Evolutionary conservation across 1,284 basidiomycete genomes (phyloP).

Genomic region (Chalciporus sp.): DNA sequence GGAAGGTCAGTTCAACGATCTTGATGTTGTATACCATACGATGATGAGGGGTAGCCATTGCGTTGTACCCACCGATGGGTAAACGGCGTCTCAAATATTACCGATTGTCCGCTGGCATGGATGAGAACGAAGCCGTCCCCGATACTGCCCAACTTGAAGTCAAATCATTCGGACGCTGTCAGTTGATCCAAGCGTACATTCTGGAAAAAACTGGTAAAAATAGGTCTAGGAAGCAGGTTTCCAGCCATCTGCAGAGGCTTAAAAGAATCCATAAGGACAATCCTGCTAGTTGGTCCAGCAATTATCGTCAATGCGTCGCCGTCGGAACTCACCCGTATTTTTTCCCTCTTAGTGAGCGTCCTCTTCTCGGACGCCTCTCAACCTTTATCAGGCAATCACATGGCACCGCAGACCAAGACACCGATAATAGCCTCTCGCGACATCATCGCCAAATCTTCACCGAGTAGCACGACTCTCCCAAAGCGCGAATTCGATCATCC

Average conservation of each 20-base stretch:
- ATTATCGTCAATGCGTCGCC: neutral
- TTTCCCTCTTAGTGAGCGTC: constrained; percentile 17
- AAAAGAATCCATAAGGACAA: constrained; percentile 36
- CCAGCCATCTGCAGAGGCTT: constrained; percentile 35
- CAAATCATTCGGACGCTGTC: constrained; percentile 37
- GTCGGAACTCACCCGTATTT: neutral
- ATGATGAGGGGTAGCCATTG: constrained; percentile 23
- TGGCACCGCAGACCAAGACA: constrained; percentile 2
- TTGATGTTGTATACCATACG: neutral
- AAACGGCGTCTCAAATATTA: constrained; percentile 39
- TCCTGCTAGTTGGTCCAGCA: constrained; percentile 28
- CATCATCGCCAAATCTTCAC: constrained; percentile 9
- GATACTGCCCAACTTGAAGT: constrained; percentile 9
- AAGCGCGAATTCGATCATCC: constrained; percentile 20
- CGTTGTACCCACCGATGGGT: constrained; percentile 38
- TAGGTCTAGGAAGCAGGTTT: constrained; percentile 36
- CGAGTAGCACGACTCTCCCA: constrained; percentile 5
- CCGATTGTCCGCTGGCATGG: constrained; percentile 18
- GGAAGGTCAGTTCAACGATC: constrained; percentile 29
- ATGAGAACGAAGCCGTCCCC: constrained; percentile 14
- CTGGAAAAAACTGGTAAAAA: constrained; percentile 38
- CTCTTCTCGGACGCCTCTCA: constrained; percentile 32
- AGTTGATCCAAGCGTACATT: constrained; percentile 39
- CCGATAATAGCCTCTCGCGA: constrained; percentile 16
- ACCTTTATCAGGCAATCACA: constrained; percentile 13